phyloP scores from a whole-genome alignment of 495 filamentous ascomycete genomes.

The Neurospora hispaniola region DNA sequence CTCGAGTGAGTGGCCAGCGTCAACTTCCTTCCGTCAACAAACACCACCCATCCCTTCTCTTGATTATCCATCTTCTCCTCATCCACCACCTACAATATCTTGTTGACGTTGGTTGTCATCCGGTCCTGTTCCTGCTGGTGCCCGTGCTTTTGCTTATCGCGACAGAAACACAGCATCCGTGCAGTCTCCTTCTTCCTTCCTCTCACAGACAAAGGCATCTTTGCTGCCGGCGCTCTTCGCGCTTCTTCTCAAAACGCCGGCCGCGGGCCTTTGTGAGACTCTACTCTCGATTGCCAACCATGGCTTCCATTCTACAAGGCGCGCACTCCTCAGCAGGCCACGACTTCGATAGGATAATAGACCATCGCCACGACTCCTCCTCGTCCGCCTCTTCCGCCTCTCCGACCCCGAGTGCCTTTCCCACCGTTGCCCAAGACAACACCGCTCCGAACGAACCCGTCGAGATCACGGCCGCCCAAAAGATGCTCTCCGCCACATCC shows the following conservation, averaged over 20 bases:
- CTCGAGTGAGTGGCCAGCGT: background rate
- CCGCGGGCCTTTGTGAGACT: background rate
- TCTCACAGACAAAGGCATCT: background rate
- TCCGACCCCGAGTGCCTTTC: conserved; percentile 11
- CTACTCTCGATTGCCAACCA: background rate
- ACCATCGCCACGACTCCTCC: background rate
- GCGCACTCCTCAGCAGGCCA: conserved; percentile 4
- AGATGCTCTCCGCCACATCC: conserved; percentile 87
- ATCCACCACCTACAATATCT: background rate
- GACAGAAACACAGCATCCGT: background rate
- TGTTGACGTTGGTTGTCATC: background rate
- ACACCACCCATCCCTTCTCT: background rate
- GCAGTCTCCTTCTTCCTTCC: background rate
- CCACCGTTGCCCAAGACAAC: conserved; percentile 11
- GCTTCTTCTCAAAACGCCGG: background rate
- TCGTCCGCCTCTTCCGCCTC: conserved; percentile 15
- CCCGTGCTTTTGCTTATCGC: background rate
- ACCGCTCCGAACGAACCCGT: conserved; percentile 25
- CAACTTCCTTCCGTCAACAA: background rate
- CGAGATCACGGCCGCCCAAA: conserved; percentile 69
- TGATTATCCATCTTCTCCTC: background rate
- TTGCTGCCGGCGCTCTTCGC: background rate
- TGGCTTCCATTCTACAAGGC: conserved; percentile 8
- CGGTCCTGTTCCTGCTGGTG: background rate
- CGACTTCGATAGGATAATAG: conserved; percentile 12